Evolutionary conservation across 164 flowering plant genomes (phyloP), one percentile per base, ranked within the genome.

Genomic region (Magnolia sinica): DNA sequence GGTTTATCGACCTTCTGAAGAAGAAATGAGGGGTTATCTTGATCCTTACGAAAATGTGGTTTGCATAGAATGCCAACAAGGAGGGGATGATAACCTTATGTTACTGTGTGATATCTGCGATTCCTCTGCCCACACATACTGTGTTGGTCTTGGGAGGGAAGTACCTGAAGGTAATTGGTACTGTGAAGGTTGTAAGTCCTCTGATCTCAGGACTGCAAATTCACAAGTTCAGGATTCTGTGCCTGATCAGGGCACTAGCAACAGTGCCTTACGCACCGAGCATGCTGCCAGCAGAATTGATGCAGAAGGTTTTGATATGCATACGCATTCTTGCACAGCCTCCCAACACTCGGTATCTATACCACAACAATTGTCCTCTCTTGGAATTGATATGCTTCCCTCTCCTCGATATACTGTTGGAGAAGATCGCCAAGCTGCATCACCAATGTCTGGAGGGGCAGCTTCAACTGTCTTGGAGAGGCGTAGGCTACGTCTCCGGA

Each of bases 91-190:
- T 83, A 87, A 83, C 70, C 92, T 96, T 31, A 96, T 96, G 99
- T 80, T 96, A 77, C 87, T 96, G 1, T 96, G 99, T 71, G 99
- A 96, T 84, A 78, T 92, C 31, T 96, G 99, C 86, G 99, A 96
- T 87, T 93, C 99, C 69, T 87, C 99, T 76, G 98, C 98, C n/a
- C 99, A 96, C 79, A 96, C 99, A 64, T 96, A 84, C 78, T 96
- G 99, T 79, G 98, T 96, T 81, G 98, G 98, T 70, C 91, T 96
- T 31, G 98, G 98, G 66, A 81, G 85, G 79, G 94, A 91, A 83
- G 98, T 95, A 16, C 99, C 99, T 9, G 98, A 90, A 81, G 99
- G 99, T 20, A 93, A 95, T 83, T 96, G 99, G 99, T 96, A 91
- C 74, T 96, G 99, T 81, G 88, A 88, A 77, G 95, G 90, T 77